These are phyloP conservation scores for Castanospermum australe DNA, from an alignment of 306 rosid species.

Conservation along the genomic window DNA sequence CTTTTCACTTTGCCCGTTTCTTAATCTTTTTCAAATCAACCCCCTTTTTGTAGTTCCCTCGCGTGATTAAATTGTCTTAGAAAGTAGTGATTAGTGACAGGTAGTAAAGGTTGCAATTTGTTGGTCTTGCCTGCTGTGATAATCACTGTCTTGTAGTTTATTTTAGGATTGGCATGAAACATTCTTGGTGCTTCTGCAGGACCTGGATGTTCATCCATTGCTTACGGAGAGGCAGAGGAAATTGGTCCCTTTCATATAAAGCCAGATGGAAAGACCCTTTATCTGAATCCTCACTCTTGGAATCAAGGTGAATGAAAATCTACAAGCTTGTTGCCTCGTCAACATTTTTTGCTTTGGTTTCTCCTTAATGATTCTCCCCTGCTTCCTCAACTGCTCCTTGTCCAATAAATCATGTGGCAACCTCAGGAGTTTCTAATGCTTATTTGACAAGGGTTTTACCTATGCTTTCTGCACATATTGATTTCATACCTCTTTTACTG, in stretches of 20 bases:
- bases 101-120: background rate
- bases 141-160: background rate
- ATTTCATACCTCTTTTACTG: background rate
- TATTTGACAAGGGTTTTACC: background rate
- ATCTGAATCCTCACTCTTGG: conserved; percentile 84
- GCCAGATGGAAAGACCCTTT: conserved; percentile 63
- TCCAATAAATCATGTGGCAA: background rate
- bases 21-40: background rate
- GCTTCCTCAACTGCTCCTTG: background rate
- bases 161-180: background rate
- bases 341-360: background rate
- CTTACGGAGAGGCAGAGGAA: conserved; percentile 86
- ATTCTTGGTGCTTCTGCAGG: conserved; percentile 42
- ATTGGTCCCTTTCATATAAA: conserved; percentile 83
- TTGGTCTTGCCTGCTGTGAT: background rate
- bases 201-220: conserved; percentile 96
- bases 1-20: background rate
- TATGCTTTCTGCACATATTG: background rate
- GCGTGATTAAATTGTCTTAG: background rate
- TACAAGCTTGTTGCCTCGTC: background rate
- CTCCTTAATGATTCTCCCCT: background rate
- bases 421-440: background rate
- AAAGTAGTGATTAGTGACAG: background rate
- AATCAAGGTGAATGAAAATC: conserved; percentile 55
- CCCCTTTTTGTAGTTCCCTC: background rate